phyloP scores from a whole-genome alignment of 148 eudicot species.

The Nepenthes mirabilis region DNA sequence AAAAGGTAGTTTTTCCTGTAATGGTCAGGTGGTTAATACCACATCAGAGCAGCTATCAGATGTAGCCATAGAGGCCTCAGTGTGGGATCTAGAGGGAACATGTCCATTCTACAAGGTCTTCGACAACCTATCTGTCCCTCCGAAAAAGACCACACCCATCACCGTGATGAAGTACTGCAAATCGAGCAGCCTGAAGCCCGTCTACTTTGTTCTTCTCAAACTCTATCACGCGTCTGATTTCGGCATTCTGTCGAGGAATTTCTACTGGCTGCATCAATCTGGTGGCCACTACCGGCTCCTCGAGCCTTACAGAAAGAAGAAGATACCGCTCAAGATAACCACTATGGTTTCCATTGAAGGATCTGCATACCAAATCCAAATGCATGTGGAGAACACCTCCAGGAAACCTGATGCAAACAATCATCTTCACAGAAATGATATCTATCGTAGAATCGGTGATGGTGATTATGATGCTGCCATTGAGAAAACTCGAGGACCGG shows the following conservation, averaged over 20 bases:
- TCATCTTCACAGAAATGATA: conserved; percentile 33
- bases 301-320: conserved; percentile 55
- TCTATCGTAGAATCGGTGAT: conserved; percentile 7
- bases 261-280: conserved; percentile 77
- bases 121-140: conserved; percentile 51
- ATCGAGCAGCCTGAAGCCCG: conserved; percentile 54
- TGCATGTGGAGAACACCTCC: conserved; percentile 62
- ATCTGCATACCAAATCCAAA: conserved; percentile 46
- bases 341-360: conserved; percentile 35
- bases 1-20: too few species aligned
- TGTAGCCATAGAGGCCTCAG: conserved; percentile 75
- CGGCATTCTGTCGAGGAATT: conserved; percentile 68
- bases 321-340: conserved; percentile 66
- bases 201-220: conserved; percentile 90
- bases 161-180: conserved; percentile 78
- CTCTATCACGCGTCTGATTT: conserved; percentile 60
- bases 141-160: conserved; percentile 59
- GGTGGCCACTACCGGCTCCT: conserved; percentile 79
- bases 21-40: conserved; percentile 70
- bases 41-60: conserved; percentile 53
- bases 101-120: conserved; percentile 55
- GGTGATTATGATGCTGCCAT: conserved; percentile 15
- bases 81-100: conserved; percentile 76
- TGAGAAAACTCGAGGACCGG: conserved; percentile 16
- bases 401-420: conserved; percentile 38